A percentile compares a stretch with the other conserved stretches of the same genome.
These are phyloP conservation scores for Mortierella sp. DNA, from an alignment of 371 early-diverging fungal genomes.

Conservation along the genomic window DNA sequence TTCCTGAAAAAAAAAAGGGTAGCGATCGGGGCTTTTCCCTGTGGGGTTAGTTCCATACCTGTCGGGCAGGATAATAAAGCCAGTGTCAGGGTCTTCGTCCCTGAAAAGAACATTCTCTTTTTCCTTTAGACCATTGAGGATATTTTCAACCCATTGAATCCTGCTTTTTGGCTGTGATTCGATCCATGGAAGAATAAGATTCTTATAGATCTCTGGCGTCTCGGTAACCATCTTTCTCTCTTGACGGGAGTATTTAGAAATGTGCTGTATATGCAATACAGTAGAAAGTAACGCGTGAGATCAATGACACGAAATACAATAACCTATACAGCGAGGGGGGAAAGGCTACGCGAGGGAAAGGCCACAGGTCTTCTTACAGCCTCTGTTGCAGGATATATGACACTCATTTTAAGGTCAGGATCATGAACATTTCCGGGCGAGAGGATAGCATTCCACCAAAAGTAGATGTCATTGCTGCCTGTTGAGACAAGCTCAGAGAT, in stretches of 20 bases:
- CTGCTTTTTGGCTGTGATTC: slow-evolving; percentile 69
- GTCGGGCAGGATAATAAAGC: slow-evolving; percentile 86
- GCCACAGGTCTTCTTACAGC: slow-evolving; percentile 29
- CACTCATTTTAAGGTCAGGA: slow-evolving; percentile 67
- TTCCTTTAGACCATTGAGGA: slow-evolving; percentile 76
- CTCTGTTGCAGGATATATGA: slow-evolving; percentile 76
- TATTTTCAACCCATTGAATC: slow-evolving; percentile 86
- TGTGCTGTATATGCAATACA: slow-evolving; percentile 60
- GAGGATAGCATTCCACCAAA: slow-evolving; percentile 64
- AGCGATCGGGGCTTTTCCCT: too few species aligned
- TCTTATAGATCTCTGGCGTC: slow-evolving; percentile 66
- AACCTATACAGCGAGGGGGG: background rate
- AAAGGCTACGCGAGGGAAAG: too few species aligned
- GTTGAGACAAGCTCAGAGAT: slow-evolving; percentile 49
- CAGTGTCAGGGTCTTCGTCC: slow-evolving; percentile 62
- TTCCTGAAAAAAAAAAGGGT: too few species aligned
- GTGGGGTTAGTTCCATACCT: slow-evolving; percentile 56
- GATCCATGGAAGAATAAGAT: slow-evolving; percentile 72
- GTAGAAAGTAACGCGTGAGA: background rate
- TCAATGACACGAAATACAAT: background rate
- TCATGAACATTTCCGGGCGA: slow-evolving; percentile 29
- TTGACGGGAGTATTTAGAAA: slow-evolving; percentile 79
- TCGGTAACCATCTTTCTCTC: slow-evolving; percentile 67
- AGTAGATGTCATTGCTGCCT: slow-evolving; percentile 73
- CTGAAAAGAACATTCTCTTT: slow-evolving; percentile 74